These are phyloP conservation scores for Chenopodium suecicum DNA, from an alignment of 148 eudicot genomes.

Conservation along the genomic window DNA sequence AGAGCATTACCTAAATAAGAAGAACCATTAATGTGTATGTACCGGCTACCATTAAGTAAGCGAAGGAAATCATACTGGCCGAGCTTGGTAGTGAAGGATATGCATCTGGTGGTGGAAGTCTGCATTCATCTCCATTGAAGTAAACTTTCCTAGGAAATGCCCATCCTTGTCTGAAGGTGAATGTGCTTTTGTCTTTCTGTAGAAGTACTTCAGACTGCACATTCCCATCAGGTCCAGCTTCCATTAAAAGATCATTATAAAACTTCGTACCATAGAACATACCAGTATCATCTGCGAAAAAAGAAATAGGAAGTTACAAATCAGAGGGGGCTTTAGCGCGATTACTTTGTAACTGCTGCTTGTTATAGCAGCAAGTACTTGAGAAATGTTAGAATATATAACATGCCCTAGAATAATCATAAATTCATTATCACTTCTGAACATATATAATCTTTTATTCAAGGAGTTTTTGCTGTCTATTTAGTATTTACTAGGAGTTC, in stretches of 20 bases:
- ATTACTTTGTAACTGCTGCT: neutral
- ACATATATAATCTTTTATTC: neutral
- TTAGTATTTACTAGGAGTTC: too few relatives aligned
- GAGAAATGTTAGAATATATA: too few relatives aligned
- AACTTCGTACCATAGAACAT: slow-evolving; percentile 80
- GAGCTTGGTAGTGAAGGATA: slow-evolving; percentile 67
- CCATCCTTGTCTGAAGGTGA: slow-evolving; percentile 78
- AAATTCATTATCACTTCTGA: neutral
- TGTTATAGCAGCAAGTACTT: too few relatives aligned
- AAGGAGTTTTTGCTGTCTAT: too few relatives aligned
- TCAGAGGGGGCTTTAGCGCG: neutral
- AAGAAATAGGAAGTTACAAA: neutral
- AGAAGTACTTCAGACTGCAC: slow-evolving; percentile 72
- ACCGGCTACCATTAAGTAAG: slow-evolving; percentile 19
- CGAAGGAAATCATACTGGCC: slow-evolving; percentile 28
- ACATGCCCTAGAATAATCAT: too few relatives aligned
- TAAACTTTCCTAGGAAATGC: slow-evolving; percentile 78
- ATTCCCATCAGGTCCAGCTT: slow-evolving; percentile 69
- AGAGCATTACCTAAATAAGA: slow-evolving; percentile 18
- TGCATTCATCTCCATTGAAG: slow-evolving; percentile 86
- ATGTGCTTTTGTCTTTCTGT: slow-evolving; percentile 53
- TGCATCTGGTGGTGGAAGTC: slow-evolving; percentile 76
- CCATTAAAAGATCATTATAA: slow-evolving; percentile 72
- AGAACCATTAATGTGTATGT: slow-evolving; percentile 27
- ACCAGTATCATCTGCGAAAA: slow-evolving; percentile 67